Evolutionary conservation across 148 eudicot genomes (phyloP), one percentile per base, ranked within the genome.

Genomic region (Nyssa sinensis): DNA sequence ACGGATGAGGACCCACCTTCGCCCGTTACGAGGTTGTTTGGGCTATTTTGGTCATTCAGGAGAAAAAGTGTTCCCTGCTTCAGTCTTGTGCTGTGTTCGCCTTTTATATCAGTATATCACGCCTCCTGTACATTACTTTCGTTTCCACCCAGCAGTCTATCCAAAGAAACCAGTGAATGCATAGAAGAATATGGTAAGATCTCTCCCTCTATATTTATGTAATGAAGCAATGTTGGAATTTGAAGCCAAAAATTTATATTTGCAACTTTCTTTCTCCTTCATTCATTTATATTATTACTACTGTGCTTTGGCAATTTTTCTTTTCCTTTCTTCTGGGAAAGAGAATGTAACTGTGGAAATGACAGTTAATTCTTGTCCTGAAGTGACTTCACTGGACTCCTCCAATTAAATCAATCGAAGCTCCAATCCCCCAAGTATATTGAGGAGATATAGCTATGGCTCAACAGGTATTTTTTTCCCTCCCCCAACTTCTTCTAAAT

Each of bases 381-480:
- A 74, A 74, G 64, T 55, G 77, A 34, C 64, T 19, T 35, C 23
- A 28, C 23, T 31, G n/a, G 11, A 31, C 23, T 71, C 49, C 25
- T 34, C 19, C 49, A 51, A 27, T n/a, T n/a, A n/a, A n/a, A n/a
- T 74, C 55, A 17, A 37, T 28, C 59, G 3, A 19, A n/a, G 13
- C 25, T 37, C 64, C 7, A 21, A 6, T 6, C 29, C 51, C 13
- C 68, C 65, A 10, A 19, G 6, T 28, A 30, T 2, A 49, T 2
- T 53, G 31, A 25, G 64, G 21, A 30, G 61, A 16, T 19, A 28
- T 60, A 51, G 30, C 68, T 35, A 81, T 73, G 84, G 80, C 75
- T 73, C 80, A 73, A 14, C 80, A 73, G 84, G 84, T 81, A 81
- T 72, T 28, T 24, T 6, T 17, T 55, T 69, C 7, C 29, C 24